phyloP scores from a whole-genome alignment of 2,329 filamentous ascomycete species.

The Pyrenophora seminiperda region DNA sequence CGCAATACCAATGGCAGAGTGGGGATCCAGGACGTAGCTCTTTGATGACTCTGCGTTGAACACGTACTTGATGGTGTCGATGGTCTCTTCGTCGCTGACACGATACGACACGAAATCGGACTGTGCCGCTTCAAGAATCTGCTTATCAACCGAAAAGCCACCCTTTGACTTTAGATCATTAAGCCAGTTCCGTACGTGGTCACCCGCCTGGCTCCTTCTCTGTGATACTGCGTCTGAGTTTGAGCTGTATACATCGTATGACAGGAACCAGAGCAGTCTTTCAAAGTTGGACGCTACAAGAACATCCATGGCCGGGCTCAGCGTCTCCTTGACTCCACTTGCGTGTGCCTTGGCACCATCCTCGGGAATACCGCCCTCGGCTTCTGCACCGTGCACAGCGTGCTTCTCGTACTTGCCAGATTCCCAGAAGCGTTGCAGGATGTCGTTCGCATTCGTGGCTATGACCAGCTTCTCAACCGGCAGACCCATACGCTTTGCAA shows the following conservation, averaged over 20 bases:
- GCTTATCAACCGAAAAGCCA: conserved; percentile 78
- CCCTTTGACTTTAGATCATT: conserved; percentile 78
- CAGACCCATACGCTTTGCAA: conserved; percentile 87
- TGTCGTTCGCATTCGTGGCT: conserved; percentile 97
- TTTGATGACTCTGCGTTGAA: conserved; percentile 56
- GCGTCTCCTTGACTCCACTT: conserved; percentile 84
- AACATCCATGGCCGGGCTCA: conserved; percentile 97
- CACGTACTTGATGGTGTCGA: conserved; percentile 54
- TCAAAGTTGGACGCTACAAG: conserved; percentile 97
- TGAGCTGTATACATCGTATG: conserved; percentile 59
- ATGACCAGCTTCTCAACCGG: conserved; percentile 87
- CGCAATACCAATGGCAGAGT: conserved; percentile 84
- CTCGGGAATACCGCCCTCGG: conserved; percentile 59
- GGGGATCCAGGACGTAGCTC: conserved; percentile 85
- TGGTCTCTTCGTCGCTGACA: conserved; percentile 60
- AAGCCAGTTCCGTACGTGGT: conserved; percentile 80
- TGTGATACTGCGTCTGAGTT: conserved; percentile 50
- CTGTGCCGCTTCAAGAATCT: conserved; percentile 73
- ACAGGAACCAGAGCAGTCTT: conserved; percentile 89
- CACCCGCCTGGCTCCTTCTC: conserved; percentile 62
- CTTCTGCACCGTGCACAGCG: conserved; percentile 62
- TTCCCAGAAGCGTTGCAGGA: conserved; percentile 93
- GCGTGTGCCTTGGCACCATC: conserved; percentile 67
- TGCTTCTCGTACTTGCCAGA: conserved; percentile 89
- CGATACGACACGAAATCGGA: conserved; percentile 80